These are phyloP conservation scores for Diutina sp. DNA, from an alignment of 1,139 yeast genomes.

Conservation along the genomic window DNA sequence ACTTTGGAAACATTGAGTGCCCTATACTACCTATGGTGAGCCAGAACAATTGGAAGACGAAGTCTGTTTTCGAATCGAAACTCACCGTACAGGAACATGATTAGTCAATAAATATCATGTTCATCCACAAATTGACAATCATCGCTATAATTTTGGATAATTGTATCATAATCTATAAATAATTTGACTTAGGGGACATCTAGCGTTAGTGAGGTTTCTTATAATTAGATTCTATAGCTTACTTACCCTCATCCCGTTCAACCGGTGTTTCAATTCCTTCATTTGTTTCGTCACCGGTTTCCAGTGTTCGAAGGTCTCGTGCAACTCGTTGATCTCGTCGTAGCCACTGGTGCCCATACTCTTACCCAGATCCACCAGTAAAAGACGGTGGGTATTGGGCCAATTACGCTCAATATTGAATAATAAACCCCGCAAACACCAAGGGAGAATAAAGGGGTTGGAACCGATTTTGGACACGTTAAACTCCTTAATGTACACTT, in stretches of 20 bases:
- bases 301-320: constrained; percentile 72
- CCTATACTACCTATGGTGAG: too few relatives aligned
- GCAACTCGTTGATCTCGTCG: constrained; percentile 45
- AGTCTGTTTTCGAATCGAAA: too few relatives aligned
- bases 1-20: too few relatives aligned
- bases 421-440: constrained; percentile 81
- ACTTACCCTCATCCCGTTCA: constrained; percentile 58
- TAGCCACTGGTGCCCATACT: constrained; percentile 23
- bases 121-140: too few relatives aligned
- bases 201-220: background rate
- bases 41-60: too few relatives aligned
- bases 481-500: constrained; percentile 47
- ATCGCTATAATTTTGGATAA: too few relatives aligned
- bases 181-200: background rate
- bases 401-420: constrained; percentile 49
- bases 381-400: constrained; percentile 21
- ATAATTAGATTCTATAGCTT: constrained; percentile 13
- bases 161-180: too few relatives aligned
- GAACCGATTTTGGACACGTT: constrained; percentile 48
- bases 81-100: too few relatives aligned
- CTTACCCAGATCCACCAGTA: constrained; percentile 15
- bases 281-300: constrained; percentile 69
- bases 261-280: constrained; percentile 73
- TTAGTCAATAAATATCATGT: too few relatives aligned
- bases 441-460: constrained; percentile 80